Base-by-base conservation (phyloP, 345 rosid genomes). In the Linum tenue region DNA sequence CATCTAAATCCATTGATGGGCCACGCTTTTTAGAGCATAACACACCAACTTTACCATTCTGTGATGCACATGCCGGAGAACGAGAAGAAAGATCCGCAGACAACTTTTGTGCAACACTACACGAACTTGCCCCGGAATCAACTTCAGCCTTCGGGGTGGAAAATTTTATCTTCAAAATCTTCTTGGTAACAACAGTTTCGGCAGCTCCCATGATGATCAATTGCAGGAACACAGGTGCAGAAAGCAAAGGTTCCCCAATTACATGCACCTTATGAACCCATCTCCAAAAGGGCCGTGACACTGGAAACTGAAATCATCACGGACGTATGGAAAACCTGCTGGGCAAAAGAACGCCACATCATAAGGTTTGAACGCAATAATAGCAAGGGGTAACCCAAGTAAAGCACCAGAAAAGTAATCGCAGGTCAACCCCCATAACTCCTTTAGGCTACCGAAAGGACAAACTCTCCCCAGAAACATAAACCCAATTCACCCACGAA, bases 111-210 rank as follows among this genome's bases (percentile, higher is more conserved):
- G 51, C 75, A 51, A 42, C n/a, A 56, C 69, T 71, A 69, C 73
- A 66, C 31, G 73, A 65, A 60, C 43, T 73, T 2, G 71, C 15
- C 16, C 53, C 78, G 31, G 74, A 16, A 39, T 51, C 69, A 53
- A 65, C 72, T 68, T 80, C 80, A 62, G 70, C 31, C 4, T 75
- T 77, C 66, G 73, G 80, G 60, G 75, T 60, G 6, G 89, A 69
- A 64, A 87, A 75, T 69, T 86, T 92, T 55, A 83, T 80, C 75
- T 75, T 89, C 71, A 92, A 58, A 71, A 74, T 84, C 37, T 75
- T 75, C 76, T 78, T 71, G 4, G 76, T 60, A 3, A 70, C 71
- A 60, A 81, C 75, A 66, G 75, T 60, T 64, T 77, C 77, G 0
- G 85, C 58, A 67, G 80, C 71, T 44, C 75, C 77, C 85, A 79